Base-by-base conservation (phyloP, 176 grass and related monocot genomes). In the Hyparrhenia diplandra region DNA sequence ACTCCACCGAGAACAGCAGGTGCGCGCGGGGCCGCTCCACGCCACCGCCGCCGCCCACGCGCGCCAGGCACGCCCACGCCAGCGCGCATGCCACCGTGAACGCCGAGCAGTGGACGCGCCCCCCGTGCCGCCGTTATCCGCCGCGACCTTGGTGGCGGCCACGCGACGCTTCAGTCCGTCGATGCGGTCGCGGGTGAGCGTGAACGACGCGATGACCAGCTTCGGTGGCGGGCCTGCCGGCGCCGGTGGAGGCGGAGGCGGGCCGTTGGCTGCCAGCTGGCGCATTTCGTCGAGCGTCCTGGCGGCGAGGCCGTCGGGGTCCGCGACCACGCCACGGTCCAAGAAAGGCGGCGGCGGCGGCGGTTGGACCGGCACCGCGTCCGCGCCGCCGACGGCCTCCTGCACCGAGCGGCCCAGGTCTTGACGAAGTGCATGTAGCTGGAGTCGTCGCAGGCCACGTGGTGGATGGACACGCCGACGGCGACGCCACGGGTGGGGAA, bases 51-150 rank as follows among this genome's bases (percentile, higher is more conserved):
- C 27, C 16, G n/a, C 45, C 79, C 10, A 78, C 71, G 54, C 79
- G 74, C 57, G 83, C 74, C 23, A 99, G 87, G 79, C 96, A 95
- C 23, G 85, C 73, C 96, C 96, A 99, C 64, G 92, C 92, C 46
- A 89, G 91, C n/a, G 96, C 92, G 71, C 96, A 95, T 36, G 92
- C 92, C 85, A 93, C 96, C 34, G 90, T 92, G 61, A 99, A 99
- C 29, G 90, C 76, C 12, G 96, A 99, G 87, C 87, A 85, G 87
- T 93, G 96, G 27, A 64, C 2, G 5, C 39, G 20, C 3, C 6
- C 3, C 6, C 61, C 61, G 25, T 29, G 59, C 59, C 11, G 25
- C 54, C 21, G 54, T 21, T 27, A 5, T 12, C 42, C 0, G 12
- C 30, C 24, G 14, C 30, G 35, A 11, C 64, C 78, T 57, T 85